phyloP scores from a whole-genome alignment of 768 basidiomycete species.

The Tylopilus rubrobrunneus region DNA sequence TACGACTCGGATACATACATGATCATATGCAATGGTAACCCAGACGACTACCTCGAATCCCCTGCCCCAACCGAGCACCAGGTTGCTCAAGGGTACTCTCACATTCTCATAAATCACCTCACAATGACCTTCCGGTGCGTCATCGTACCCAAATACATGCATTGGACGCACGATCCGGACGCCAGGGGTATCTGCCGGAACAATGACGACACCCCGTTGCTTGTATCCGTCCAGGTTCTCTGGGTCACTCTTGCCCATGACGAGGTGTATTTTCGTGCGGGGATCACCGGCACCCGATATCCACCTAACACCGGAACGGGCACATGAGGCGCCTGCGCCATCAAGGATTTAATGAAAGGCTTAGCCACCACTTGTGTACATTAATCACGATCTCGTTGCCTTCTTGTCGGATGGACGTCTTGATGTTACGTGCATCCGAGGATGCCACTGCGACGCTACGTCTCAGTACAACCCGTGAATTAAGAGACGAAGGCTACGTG shows the following conservation, averaged over 20 bases:
- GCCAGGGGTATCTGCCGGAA: conserved; percentile 84
- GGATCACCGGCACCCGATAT: conserved; percentile 97
- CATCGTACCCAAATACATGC: conserved; percentile 91
- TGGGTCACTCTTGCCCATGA: conserved; percentile 94
- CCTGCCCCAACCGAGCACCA: conserved; percentile 89
- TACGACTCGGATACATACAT: no score
- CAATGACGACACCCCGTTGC: conserved; percentile 92
- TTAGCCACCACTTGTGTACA: conserved; percentile 87
- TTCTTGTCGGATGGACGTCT: conserved; percentile 78
- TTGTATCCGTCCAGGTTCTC: conserved; percentile 68
- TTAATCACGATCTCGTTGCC: conserved; percentile 89
- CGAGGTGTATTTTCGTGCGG: conserved; percentile 82
- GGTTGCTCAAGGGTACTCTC: conserved; percentile 75
- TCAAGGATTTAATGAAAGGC: not conserved
- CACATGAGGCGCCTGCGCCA: conserved; percentile 10
- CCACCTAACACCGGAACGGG: conserved; percentile 65
- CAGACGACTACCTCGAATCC: conserved; percentile 80
- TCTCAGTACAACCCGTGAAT: conserved; percentile 2
- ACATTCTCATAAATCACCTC: conserved; percentile 96
- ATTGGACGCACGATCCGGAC: conserved; percentile 90
- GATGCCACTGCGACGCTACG: conserved; percentile 56
- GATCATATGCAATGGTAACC: no score
- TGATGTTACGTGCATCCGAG: conserved; percentile 94
- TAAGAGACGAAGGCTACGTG: conserved; percentile 25
- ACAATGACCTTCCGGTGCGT: conserved; percentile 95